phyloP scores from a whole-genome alignment of 2,329 filamentous ascomycete species.

The Botrytis medusae region DNA sequence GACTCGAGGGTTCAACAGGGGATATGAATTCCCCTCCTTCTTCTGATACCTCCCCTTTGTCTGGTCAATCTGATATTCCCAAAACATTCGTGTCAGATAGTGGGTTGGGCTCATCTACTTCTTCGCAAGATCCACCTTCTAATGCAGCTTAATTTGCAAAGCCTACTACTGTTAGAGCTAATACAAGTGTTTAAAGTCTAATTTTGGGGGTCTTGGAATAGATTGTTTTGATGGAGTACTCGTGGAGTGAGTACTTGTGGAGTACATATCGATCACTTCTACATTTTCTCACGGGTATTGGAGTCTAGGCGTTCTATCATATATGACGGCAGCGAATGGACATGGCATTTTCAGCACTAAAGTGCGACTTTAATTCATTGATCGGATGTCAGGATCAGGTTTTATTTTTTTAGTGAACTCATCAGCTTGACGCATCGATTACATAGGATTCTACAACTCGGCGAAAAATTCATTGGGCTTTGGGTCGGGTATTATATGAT shows the following conservation, averaged over 20 bases:
- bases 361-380: too few species aligned
- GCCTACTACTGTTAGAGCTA: not conserved
- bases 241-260: not conserved
- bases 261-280: not conserved
- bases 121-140: not conserved
- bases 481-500: not conserved
- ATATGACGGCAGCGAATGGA: not conserved
- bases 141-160: not conserved
- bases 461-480: not conserved
- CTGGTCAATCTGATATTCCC: not conserved
- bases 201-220: not conserved
- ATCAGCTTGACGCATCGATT: too few species aligned
- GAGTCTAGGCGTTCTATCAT: not conserved
- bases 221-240: not conserved
- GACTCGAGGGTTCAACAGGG: too few species aligned
- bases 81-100: not conserved
- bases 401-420: not conserved
- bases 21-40: not conserved
- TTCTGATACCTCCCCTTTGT: not conserved
- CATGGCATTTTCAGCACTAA: not conserved
- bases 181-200: not conserved
- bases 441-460: not conserved
- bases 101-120: not conserved
- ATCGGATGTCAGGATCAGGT: not conserved
- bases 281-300: not conserved